Evolutionary conservation across 2,329 filamentous ascomycete species (phyloP), one percentile per base, ranked within the genome.

Genomic region (Aspergillus sp.): DNA sequence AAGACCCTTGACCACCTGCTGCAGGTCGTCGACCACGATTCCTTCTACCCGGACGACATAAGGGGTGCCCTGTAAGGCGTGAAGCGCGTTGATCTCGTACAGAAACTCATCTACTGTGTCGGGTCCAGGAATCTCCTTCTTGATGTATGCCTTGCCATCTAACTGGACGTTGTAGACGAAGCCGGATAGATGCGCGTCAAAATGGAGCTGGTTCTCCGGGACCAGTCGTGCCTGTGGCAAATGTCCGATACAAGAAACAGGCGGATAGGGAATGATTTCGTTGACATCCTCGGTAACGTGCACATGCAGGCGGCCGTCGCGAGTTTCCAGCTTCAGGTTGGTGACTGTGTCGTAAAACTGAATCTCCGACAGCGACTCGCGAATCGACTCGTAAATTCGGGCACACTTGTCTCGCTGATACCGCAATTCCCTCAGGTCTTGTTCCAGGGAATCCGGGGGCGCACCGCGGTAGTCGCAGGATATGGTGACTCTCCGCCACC

Each of bases 251-350:
- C 90, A 87, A 41, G 85, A 85, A 23, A 88, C 80, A 0, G 87
- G 84, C 3, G 95, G 95, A 71, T 94, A 98, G 8, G 87, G 84
- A 59, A 99, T 96, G 60, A 95, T 95, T 79, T 99, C 95, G 80
- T 96, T 95, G 52, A 92, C 86, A 73, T 99, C 95, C 76, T 99
- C 94, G n/a, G 95, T 93, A 55, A 99, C 95, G 74, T 98, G 95
- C 6, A 99, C 92, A 76, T 98, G 93, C 23, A 99, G 82, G 61
- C 92, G 88, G 13, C 91, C 91, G 59, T 96, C 90, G 4, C 86
- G 88, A 0, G 95, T 99, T 75, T 97, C 88, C 17, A 99, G 83
- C 75, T 96, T 96, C 64, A 99, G 84, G 70, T 98, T 98, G 17
- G 95, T 98, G 60, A 98, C 94, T 0, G 92, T 96, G 58, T 93